These are phyloP conservation scores for Cephalotrichum gorgonifer DNA, from an alignment of 2,329 filamentous ascomycete genomes.

Conservation along the genomic window DNA sequence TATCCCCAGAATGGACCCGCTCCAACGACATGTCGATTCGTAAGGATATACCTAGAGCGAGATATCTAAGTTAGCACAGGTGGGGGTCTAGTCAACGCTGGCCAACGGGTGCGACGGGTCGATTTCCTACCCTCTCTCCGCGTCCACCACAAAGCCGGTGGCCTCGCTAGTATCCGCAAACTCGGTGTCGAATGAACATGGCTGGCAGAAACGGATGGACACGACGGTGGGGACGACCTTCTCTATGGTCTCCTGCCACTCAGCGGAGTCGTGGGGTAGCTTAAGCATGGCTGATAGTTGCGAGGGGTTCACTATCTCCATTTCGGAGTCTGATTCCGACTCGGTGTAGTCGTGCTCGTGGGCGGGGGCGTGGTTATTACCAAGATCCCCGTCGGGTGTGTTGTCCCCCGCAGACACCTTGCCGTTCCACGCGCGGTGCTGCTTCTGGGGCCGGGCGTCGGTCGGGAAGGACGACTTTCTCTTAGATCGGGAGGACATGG, in stretches of 20 bases:
- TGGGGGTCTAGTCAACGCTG: not conserved
- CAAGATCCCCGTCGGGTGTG: constrained; percentile 26
- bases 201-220: constrained; percentile 98
- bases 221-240: constrained; percentile 91
- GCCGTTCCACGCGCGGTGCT: constrained; percentile 33
- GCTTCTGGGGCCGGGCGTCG: constrained; percentile 29
- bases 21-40: constrained; percentile 88
- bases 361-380: not conserved
- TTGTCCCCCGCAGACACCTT: constrained; percentile 39
- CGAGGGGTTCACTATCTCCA: constrained; percentile 5
- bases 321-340: constrained; percentile 20
- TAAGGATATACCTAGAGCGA: constrained; percentile 59
- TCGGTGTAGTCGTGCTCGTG: constrained; percentile 23
- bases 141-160: constrained; percentile 95
- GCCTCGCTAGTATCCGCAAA: constrained; percentile 87
- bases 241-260: constrained; percentile 95
- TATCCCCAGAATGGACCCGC: constrained; percentile 96
- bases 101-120: not conserved
- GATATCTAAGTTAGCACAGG: not conserved
- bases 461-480: constrained; percentile 38
- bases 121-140: constrained; percentile 62
- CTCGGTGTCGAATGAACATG: constrained; percentile 97
- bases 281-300: constrained; percentile 4
- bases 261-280: constrained; percentile 22
- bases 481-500: constrained; percentile 38